Conservation (phyloP, 768 basidiomycete genomes). For the Rossbeevera mucosa region DNA sequence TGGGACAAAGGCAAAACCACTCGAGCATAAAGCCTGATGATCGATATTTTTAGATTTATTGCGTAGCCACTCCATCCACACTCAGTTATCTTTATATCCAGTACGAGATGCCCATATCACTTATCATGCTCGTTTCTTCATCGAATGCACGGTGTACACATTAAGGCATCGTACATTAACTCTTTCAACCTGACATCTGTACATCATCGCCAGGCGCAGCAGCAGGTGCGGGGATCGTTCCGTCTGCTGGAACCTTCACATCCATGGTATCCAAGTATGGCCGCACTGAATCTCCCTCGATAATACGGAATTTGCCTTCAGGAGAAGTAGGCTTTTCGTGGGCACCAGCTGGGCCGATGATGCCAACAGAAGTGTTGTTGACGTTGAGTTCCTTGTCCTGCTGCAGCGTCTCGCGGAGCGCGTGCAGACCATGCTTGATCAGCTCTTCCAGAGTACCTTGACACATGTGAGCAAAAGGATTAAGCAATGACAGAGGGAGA, state of each 20-base stretch:
- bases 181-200: constrained; percentile 69
- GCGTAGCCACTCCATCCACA: constrained; percentile 17
- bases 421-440: constrained; percentile 89
- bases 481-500: not conserved
- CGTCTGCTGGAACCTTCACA: constrained; percentile 53
- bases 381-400: constrained; percentile 95
- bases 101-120: not conserved
- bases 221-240: constrained; percentile 36
- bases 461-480: not conserved
- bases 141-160: constrained; percentile 8
- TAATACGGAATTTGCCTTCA: constrained; percentile 72
- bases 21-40: constrained; percentile 1
- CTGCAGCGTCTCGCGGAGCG: constrained; percentile 93
- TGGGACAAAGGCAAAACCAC: constrained; percentile 16
- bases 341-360: constrained; percentile 70
- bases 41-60: constrained; percentile 9
- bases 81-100: constrained; percentile 24
- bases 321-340: constrained; percentile 52
- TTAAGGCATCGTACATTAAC: constrained; percentile 14
- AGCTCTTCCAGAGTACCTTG: constrained; percentile 82
- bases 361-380: constrained; percentile 92
- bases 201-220: constrained; percentile 60
- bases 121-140: not conserved
- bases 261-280: constrained; percentile 76
- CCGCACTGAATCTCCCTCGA: constrained; percentile 77